Conservation (phyloP, 2,329 filamentous ascomycete species). For the Periglandula ipomoeae region DNA sequence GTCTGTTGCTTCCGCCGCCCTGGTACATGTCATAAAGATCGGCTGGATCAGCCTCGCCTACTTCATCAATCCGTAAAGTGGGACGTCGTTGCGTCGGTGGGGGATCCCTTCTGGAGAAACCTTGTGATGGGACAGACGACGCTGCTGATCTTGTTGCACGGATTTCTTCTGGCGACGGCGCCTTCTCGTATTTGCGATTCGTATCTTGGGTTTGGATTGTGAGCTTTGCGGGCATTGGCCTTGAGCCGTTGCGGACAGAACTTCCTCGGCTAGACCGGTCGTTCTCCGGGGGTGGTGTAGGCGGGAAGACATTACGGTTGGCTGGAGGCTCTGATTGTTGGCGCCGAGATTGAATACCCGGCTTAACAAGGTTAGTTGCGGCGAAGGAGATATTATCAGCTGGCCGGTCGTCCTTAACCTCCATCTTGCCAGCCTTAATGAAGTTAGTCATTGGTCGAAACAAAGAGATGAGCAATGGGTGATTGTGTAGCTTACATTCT, state of each 20-base stretch:
- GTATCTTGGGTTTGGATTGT: slow-evolving; percentile 50
- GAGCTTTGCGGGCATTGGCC: slow-evolving; percentile 52
- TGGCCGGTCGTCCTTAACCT: slow-evolving; percentile 69
- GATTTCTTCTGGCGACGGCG: slow-evolving; percentile 34
- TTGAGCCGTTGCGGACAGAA: slow-evolving; percentile 53
- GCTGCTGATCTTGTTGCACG: slow-evolving; percentile 31
- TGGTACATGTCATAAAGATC: slow-evolving; percentile 61
- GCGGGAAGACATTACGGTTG: slow-evolving; percentile 78
- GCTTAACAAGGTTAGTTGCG: slow-evolving; percentile 86
- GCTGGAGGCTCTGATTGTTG: slow-evolving; percentile 80
- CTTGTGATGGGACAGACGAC: slow-evolving; percentile 36
- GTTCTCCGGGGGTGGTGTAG: slow-evolving; percentile 92
- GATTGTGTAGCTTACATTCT: slow-evolving; percentile 48
- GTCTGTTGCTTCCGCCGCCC: slow-evolving; percentile 29
- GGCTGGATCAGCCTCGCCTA: slow-evolving; percentile 56
- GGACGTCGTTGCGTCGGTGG: slow-evolving; percentile 20
- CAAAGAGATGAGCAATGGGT: neutral
- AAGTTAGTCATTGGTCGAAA: slow-evolving; percentile 11
- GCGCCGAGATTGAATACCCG: slow-evolving; percentile 67
- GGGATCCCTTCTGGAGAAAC: slow-evolving; percentile 32
- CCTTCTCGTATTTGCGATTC: slow-evolving; percentile 46
- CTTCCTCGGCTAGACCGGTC: slow-evolving; percentile 56
- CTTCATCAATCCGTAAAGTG: slow-evolving; percentile 30
- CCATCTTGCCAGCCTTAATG: slow-evolving; percentile 37
- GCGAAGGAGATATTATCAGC: slow-evolving; percentile 82